phyloP scores from a whole-genome alignment of 2,329 filamentous ascomycete species.

The Chaetomiaceae sp. region DNA sequence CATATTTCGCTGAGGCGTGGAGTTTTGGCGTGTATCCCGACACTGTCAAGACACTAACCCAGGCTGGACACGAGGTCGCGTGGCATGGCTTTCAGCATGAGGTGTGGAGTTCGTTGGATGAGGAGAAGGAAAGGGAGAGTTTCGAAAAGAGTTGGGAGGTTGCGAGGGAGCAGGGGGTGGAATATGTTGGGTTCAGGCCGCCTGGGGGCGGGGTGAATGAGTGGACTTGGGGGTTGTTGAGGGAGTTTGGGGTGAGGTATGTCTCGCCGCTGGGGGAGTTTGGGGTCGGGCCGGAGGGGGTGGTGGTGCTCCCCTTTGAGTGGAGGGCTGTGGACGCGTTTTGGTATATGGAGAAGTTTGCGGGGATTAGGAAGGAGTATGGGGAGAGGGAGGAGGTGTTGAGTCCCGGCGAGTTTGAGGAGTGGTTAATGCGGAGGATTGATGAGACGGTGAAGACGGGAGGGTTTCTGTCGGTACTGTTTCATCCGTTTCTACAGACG shows the following conservation, averaged over 20 bases:
- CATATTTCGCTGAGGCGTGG: slow-evolving; percentile 33
- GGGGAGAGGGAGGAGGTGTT: slow-evolving; percentile 19
- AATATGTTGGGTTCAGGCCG: slow-evolving; percentile 29
- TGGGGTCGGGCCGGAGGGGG: slow-evolving; percentile 16
- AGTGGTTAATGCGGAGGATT: slow-evolving; percentile 24
- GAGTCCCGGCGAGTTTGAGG: slow-evolving; percentile 21
- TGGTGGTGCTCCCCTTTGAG: slow-evolving; percentile 31
- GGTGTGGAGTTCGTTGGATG: slow-evolving; percentile 22
- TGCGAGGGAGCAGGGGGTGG: slow-evolving; percentile 16
- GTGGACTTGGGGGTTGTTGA: slow-evolving; percentile 25
- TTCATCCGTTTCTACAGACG: slow-evolving; percentile 30
- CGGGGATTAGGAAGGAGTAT: slow-evolving; percentile 18
- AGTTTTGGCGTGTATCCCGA: slow-evolving; percentile 28
- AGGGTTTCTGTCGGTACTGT: slow-evolving; percentile 29
- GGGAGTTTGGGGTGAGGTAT: slow-evolving; percentile 25
- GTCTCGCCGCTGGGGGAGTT: slow-evolving; percentile 28
- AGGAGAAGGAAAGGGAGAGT: slow-evolving; percentile 22
- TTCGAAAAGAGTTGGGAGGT: slow-evolving; percentile 27
- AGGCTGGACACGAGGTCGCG: slow-evolving; percentile 29
- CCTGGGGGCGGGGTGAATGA: slow-evolving; percentile 28
- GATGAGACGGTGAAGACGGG: slow-evolving; percentile 20
- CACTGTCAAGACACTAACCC: slow-evolving; percentile 19
- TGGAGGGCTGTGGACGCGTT: slow-evolving; percentile 31
- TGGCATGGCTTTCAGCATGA: slow-evolving; percentile 34
- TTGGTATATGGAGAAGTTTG: slow-evolving; percentile 33